These are phyloP conservation scores for Ophiostoma populinum DNA, from an alignment of 2,329 filamentous ascomycete species.

Conservation along the genomic window DNA sequence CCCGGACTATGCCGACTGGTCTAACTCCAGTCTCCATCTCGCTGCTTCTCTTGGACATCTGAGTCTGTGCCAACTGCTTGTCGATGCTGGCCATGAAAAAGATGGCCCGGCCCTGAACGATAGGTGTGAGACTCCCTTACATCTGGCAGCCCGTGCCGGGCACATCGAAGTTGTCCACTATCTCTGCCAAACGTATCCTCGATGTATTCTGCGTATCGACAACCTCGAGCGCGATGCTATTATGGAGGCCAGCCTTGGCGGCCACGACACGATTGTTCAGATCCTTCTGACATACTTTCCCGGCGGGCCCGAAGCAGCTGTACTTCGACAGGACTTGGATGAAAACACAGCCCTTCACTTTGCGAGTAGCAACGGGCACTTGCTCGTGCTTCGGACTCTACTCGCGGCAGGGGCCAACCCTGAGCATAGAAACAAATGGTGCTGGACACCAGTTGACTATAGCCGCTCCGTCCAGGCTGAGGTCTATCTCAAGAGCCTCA, in stretches of 20 bases:
- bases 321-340: slow-evolving; percentile 43
- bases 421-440: slow-evolving; percentile 53
- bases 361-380: slow-evolving; percentile 64
- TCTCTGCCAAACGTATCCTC: slow-evolving; percentile 46
- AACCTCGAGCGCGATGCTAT: slow-evolving; percentile 53
- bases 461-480: slow-evolving; percentile 68
- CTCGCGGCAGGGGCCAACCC: slow-evolving; percentile 65
- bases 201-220: slow-evolving; percentile 48
- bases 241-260: slow-evolving; percentile 43
- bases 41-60: slow-evolving; percentile 57
- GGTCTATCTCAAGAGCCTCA: slow-evolving; percentile 64
- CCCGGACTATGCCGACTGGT: slow-evolving; percentile 53
- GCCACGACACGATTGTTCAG: slow-evolving; percentile 48
- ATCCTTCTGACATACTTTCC: slow-evolving; percentile 45
- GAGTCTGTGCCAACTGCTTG: slow-evolving; percentile 50
- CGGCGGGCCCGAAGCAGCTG: slow-evolving; percentile 32
- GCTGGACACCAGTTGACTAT: slow-evolving; percentile 73
- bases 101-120: slow-evolving; percentile 58
- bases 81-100: slow-evolving; percentile 60
- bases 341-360: slow-evolving; percentile 85
- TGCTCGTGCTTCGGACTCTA: slow-evolving; percentile 60
- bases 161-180: slow-evolving; percentile 59
- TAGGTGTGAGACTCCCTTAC: slow-evolving; percentile 62
- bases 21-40: slow-evolving; percentile 72
- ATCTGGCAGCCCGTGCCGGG: slow-evolving; percentile 54